phyloP scores from a whole-genome alignment of 805 yeast genomes.

The Myxozyma lipomycoides region DNA sequence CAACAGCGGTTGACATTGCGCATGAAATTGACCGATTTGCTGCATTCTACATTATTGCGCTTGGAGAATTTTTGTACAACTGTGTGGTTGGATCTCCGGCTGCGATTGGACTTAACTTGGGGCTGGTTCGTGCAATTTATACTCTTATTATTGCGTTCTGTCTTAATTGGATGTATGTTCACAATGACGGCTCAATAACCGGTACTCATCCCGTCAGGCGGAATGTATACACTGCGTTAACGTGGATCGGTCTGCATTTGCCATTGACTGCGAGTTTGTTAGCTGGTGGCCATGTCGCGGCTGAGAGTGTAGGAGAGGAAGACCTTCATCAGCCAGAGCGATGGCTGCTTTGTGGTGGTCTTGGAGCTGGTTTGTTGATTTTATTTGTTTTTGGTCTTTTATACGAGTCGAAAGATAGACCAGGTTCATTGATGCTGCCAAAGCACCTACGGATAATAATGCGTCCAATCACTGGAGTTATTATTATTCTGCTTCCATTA shows the following conservation, averaged over 20 bases:
- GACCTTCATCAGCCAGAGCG: constrained; percentile 6
- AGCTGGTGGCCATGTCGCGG: constrained; percentile 40
- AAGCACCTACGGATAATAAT: neutral
- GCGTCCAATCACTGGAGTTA: constrained; percentile 1
- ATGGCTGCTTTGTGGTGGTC: constrained; percentile 47
- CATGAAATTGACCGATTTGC: constrained; percentile 61
- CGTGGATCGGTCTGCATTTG: constrained; percentile 48
- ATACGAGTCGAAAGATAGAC: constrained; percentile 39
- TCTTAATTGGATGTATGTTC: constrained; percentile 52
- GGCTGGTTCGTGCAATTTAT: constrained; percentile 48
- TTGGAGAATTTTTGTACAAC: constrained; percentile 59
- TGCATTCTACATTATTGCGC: constrained; percentile 58
- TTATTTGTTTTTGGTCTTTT: constrained; percentile 43
- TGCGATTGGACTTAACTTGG: constrained; percentile 44
- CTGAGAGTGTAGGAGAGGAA: neutral
- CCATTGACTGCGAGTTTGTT: constrained; percentile 51
- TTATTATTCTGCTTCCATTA: constrained; percentile 2
- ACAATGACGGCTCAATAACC: constrained; percentile 48
- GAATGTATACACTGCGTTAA: constrained; percentile 44
- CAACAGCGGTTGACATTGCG: constrained; percentile 62
- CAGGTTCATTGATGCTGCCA: neutral
- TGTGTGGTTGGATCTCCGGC: constrained; percentile 50
- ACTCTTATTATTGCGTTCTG: constrained; percentile 48
- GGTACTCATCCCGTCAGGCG: constrained; percentile 56
- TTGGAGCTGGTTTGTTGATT: constrained; percentile 44